phyloP scores from a whole-genome alignment of 257 asterid genomes.

The Lantana camara region DNA sequence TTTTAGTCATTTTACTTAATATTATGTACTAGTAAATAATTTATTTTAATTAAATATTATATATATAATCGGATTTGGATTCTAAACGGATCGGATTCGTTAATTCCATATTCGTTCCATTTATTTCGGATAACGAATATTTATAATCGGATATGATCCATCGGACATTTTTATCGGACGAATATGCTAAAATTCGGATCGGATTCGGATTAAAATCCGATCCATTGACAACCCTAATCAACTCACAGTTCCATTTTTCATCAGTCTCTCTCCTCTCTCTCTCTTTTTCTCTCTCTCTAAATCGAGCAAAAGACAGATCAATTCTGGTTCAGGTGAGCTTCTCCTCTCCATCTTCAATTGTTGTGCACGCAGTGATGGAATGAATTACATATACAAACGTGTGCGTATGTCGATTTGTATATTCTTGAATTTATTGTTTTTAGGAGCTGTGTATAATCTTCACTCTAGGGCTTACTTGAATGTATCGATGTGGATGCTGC shows the following conservation, averaged over 20 bases:
- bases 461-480: conserved; percentile 35
- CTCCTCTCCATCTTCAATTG: not conserved
- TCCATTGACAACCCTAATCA: too few species aligned
- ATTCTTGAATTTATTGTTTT: not conserved
- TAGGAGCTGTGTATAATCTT: conserved; percentile 4
- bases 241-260: conserved; percentile 17
- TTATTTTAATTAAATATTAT: too few species aligned
- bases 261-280: not conserved
- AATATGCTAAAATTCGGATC: too few species aligned
- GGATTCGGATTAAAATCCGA: too few species aligned
- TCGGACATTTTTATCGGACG: too few species aligned
- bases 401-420: not conserved
- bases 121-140: too few species aligned
- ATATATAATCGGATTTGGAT: too few species aligned
- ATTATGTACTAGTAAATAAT: too few species aligned
- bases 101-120: too few species aligned
- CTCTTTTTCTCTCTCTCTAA: conserved; percentile 23
- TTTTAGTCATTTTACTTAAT: too few species aligned
- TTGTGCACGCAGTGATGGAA: conserved; percentile 1
- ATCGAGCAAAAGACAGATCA: conserved; percentile 35
- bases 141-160: too few species aligned
- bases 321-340: conserved; percentile 40
- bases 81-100: too few species aligned
- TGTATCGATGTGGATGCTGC: not conserved
- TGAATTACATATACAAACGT: not conserved